These are phyloP conservation scores for Lavandula angustifolia DNA, from an alignment of 257 asterid species.

Conservation along the genomic window DNA sequence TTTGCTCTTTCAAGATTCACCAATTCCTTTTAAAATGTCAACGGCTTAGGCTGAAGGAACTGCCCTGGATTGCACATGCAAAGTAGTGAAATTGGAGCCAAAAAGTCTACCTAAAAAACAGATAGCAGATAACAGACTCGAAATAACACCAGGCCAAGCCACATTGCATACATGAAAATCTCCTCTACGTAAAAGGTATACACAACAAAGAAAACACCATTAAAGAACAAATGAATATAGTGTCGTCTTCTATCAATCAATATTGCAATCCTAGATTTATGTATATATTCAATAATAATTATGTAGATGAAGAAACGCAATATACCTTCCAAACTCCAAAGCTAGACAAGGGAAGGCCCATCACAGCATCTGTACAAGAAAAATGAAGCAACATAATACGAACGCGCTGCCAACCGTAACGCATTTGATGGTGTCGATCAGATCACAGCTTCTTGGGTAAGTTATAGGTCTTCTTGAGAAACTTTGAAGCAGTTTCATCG, in stretches of 20 bases:
- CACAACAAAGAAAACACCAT: slow-evolving; percentile 13
- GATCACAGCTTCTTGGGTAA: slow-evolving; percentile 72
- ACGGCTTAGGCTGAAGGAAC: background rate
- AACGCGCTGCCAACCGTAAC: background rate
- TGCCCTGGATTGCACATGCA: background rate
- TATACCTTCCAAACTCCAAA: slow-evolving; percentile 18
- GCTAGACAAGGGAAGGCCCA: slow-evolving; percentile 17
- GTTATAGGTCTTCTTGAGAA: slow-evolving; percentile 88
- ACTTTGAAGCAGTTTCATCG: slow-evolving; percentile 86
- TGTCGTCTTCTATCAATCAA: slow-evolving; percentile 22
- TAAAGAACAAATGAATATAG: slow-evolving; percentile 46
- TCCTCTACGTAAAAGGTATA: slow-evolving; percentile 19
- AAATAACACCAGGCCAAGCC: background rate
- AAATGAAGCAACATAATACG: slow-evolving; percentile 1
- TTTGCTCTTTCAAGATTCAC: too few species aligned
- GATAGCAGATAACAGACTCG: background rate
- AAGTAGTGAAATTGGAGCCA: too few species aligned
- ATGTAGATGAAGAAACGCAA: slow-evolving; percentile 33
- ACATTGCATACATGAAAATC: background rate
- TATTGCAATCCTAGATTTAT: slow-evolving; percentile 27
- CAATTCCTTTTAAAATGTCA: background rate
- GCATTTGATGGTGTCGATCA: slow-evolving; percentile 22
- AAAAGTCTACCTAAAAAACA: too few species aligned
- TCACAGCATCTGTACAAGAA: slow-evolving; percentile 39
- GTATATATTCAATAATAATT: slow-evolving; percentile 29